These are phyloP conservation scores for Polyplosphaeria fusca DNA, from an alignment of 495 filamentous ascomycete species.

Conservation along the genomic window DNA sequence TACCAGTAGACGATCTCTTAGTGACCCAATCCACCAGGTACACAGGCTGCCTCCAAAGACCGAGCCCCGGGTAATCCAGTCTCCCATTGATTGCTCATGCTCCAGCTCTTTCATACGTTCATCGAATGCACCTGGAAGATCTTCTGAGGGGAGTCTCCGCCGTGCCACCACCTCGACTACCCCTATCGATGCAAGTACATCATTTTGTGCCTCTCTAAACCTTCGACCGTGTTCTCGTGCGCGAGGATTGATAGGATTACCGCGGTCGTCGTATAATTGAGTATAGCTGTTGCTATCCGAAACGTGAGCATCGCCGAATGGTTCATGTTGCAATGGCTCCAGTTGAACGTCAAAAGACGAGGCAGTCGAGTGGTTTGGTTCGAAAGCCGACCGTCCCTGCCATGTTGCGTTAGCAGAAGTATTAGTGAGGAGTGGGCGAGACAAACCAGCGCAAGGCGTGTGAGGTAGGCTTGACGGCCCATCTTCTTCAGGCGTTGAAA, in stretches of 20 bases:
- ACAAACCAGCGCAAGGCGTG: constrained; percentile 30
- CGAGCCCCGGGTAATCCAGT: constrained; percentile 1
- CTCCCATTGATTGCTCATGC: constrained; percentile 21
- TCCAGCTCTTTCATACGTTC: constrained; percentile 20
- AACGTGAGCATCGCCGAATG: neutral
- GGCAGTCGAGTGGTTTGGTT: constrained; percentile 7
- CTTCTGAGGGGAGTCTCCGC: constrained; percentile 7
- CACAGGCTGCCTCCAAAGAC: constrained; percentile 16
- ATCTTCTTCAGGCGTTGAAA: too few relatives aligned
- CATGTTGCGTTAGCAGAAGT: neutral
- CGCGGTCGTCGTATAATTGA: constrained; percentile 40
- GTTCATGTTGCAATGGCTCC: constrained; percentile 8
- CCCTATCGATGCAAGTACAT: constrained; percentile 38
- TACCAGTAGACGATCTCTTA: constrained; percentile 25
- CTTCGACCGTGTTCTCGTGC: constrained; percentile 31
- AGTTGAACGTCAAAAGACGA: constrained; percentile 18
- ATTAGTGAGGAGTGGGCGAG: neutral
- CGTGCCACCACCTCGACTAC: constrained; percentile 35
- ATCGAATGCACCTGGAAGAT: constrained; percentile 15
- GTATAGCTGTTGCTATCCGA: constrained; percentile 8
- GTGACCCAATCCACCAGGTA: constrained; percentile 31
- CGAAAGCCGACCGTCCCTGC: constrained; percentile 13
- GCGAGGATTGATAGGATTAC: constrained; percentile 39
- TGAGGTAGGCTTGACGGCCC: constrained; percentile 35
- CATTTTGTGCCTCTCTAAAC: constrained; percentile 39